A percentile compares a stretch with the other conserved stretches of the same genome.
Conservation (phyloP, 441 rosid genomes). For the Eruca vesicaria region DNA sequence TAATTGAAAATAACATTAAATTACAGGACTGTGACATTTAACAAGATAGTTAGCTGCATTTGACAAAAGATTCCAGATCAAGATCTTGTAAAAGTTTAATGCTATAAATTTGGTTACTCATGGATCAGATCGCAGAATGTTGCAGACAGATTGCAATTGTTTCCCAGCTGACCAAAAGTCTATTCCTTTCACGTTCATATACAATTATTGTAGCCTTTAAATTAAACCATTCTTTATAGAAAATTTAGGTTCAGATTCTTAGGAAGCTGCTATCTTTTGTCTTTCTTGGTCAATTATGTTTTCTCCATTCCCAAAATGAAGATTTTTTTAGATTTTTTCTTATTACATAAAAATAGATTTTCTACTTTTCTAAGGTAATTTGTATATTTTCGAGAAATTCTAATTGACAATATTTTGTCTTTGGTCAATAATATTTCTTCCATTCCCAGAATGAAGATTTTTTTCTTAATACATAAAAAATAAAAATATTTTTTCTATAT, state of each 20-base stretch:
- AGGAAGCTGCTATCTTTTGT: neutral
- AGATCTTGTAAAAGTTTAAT: constrained; percentile 23
- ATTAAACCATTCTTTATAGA: neutral
- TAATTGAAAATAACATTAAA: neutral
- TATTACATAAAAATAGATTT: too few species aligned
- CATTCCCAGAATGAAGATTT: too few species aligned
- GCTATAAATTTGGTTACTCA: constrained; percentile 3
- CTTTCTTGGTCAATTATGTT: neutral
- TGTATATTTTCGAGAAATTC: too few species aligned
- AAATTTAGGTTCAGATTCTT: neutral
- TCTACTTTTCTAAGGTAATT: too few species aligned
- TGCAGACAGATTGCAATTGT: constrained; percentile 25
- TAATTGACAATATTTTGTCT: too few species aligned
- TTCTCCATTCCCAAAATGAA: too few species aligned
- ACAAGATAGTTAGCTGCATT: constrained; percentile 15
- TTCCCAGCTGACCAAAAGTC: constrained; percentile 8
- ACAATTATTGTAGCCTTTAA: neutral
- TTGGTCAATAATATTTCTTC: too few species aligned
- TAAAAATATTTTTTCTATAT: too few species aligned
- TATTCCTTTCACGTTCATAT: neutral
- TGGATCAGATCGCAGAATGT: constrained; percentile 33
- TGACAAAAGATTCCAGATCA: constrained; percentile 38
- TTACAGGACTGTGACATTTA: neutral
- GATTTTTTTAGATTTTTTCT: too few species aligned
- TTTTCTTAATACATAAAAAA: too few species aligned